Percentiles rank a stretch among this genome's conserved stretches.
These are phyloP conservation scores for Inga oerstediana DNA, from an alignment of 306 rosid genomes.

Conservation along the genomic window DNA sequence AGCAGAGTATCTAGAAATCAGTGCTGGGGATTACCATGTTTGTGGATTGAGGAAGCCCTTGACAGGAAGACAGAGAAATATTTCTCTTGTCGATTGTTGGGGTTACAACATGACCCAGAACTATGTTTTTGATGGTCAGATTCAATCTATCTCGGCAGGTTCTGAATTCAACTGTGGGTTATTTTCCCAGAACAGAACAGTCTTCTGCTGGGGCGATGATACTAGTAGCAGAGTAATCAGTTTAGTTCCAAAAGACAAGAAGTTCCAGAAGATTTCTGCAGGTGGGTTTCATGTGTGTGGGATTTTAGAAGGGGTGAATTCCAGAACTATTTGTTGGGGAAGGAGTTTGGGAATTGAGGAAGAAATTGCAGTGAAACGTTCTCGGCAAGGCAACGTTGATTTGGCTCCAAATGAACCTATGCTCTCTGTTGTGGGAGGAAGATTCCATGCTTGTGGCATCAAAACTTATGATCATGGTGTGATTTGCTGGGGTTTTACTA, in stretches of 20 bases:
- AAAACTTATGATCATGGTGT: constrained; percentile 73
- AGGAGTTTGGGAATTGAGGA: constrained; percentile 75
- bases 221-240: constrained; percentile 66
- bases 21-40: constrained; percentile 94
- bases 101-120: constrained; percentile 90
- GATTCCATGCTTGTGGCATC: constrained; percentile 92
- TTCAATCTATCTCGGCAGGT: constrained; percentile 83
- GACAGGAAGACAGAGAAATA: constrained; percentile 62
- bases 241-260: constrained; percentile 52
- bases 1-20: constrained; percentile 73
- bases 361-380: constrained; percentile 56
- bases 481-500: constrained; percentile 81
- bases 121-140: constrained; percentile 71
- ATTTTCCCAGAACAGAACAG: constrained; percentile 79
- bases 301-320: constrained; percentile 62
- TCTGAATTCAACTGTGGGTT: constrained; percentile 87
- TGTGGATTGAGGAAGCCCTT: constrained; percentile 75
- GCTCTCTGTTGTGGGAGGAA: constrained; percentile 87
- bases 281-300: constrained; percentile 98
- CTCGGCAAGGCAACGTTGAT: constrained; percentile 66
- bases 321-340: constrained; percentile 84
- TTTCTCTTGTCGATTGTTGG: constrained; percentile 88
- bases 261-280: constrained; percentile 71
- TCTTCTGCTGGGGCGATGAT: constrained; percentile 92
- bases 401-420: constrained; percentile 74